Percentiles rank a stretch among this genome's conserved stretches.
Conservation (phyloP, 176 grass and related monocot species). For the Thalia dealbata region DNA sequence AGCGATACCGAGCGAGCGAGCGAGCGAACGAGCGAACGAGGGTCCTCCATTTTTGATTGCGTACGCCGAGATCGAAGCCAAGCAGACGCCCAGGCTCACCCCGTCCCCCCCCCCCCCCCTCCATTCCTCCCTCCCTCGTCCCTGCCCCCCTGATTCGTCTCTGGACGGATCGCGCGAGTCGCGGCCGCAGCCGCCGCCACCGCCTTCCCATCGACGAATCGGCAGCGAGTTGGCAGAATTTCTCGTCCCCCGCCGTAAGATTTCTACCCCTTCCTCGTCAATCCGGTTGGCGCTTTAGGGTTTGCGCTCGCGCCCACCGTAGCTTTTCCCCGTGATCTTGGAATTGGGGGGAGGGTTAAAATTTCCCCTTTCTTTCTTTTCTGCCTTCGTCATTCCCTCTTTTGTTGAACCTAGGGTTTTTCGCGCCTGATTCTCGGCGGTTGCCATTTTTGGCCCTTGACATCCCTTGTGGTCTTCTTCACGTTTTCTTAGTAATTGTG, state of each 20-base stretch:
- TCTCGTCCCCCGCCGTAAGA: not conserved
- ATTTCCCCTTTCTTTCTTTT: not conserved
- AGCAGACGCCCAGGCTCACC: slow-evolving; percentile 1
- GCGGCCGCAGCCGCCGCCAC: not conserved
- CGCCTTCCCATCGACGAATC: not conserved
- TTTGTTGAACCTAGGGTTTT: not conserved
- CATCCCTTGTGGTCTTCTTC: not conserved
- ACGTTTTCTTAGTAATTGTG: not conserved
- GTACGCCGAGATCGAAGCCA: not conserved
- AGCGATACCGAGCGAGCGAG: not conserved
- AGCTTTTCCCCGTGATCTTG: not conserved
- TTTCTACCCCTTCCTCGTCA: not conserved
- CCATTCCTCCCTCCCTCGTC: slow-evolving; percentile 7
- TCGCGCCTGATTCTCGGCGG: not conserved
- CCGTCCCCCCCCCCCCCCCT: slow-evolving; percentile 25
- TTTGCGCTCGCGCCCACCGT: not conserved
- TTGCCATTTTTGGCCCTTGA: not conserved
- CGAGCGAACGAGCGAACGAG: too few species aligned
- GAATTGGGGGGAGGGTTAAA: not conserved
- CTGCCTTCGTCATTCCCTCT: not conserved
- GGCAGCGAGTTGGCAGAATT: not conserved
- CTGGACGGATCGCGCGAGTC: slow-evolving; percentile 9
- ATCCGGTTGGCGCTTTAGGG: not conserved
- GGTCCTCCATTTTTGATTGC: too few species aligned
- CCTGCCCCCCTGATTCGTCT: slow-evolving; percentile 1